Base-by-base conservation (phyloP, 768 basidiomycete species). In the Dentipellis sp. region DNA sequence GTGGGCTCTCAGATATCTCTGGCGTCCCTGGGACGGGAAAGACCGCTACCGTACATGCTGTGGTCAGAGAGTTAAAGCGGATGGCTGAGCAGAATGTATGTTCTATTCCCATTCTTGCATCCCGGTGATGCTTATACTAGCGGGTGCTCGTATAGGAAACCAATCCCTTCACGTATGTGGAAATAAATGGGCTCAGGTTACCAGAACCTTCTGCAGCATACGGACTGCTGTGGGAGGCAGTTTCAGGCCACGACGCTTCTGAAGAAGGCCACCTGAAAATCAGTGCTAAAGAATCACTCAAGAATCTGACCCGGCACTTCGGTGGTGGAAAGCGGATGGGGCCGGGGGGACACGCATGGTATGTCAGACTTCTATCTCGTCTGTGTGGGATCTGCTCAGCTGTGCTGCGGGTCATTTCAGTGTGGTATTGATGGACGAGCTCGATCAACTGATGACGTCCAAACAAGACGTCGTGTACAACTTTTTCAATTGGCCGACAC, bases 381-480 rank as follows among this genome's bases (percentile, higher is more conserved):
- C 48, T 53, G 55, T 53, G n/a, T 37, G 36, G 10, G 21, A 12
- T 10, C 53, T 59, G 16, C 46, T 10, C 58, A 62, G 46, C 62
- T 35, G 10, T 19, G n/a, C n/a, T 9, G 19, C 16, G 37, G 29
- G 22, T 42, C 39, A 6, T 12, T 35, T 7, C 61, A 97, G 94
- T 56, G 88, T 98, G 4, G 94, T 98, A 4, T 75, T 99, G 14
- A 98, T 99, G 91, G 95, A 99, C 68, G 97, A 99, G 71, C 78
- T 99, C 4, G 97, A 99, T 70, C 97, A 98, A 68, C 78, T 99
- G 29, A 83, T 98, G 63, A 98, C 95, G 1, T 76, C 88, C 16
- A 97, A 97, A 67, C 95, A 99, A 68, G 95, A 99, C 57, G 95
- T 99, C 10, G 89, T 99, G 19, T 99, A 99, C 72, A 97, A 97